phyloP scores from a whole-genome alignment of 176 grass and related monocot species.

The Carex parvula region DNA sequence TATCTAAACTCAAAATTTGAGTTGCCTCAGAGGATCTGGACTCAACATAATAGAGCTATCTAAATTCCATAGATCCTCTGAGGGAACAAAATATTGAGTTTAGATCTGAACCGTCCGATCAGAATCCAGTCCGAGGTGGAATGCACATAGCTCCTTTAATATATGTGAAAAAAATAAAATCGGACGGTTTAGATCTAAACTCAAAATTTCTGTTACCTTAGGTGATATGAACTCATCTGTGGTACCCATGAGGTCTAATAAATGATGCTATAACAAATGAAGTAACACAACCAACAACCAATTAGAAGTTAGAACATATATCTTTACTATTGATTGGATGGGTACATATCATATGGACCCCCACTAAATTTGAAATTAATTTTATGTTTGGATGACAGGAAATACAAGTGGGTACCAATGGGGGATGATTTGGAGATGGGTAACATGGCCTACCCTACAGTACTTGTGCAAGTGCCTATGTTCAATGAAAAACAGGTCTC shows the following conservation, averaged over 20 bases:
- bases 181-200: too few species aligned
- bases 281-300: not conserved
- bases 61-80: not conserved
- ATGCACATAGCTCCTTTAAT: too few species aligned
- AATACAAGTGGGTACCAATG: conserved; percentile 56
- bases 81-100: too few species aligned
- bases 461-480: conserved; percentile 89
- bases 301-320: not conserved
- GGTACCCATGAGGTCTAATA: not conserved
- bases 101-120: too few species aligned
- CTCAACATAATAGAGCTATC: not conserved
- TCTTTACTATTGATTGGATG: not conserved
- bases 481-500: conserved; percentile 74
- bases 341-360: not conserved
- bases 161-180: too few species aligned
- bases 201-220: too few species aligned
- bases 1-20: not conserved
- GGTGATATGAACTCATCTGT: too few species aligned
- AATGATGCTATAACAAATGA: not conserved
- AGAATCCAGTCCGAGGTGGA: too few species aligned
- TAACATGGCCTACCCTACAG: conserved; percentile 48
- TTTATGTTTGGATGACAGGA: conserved; percentile 25
- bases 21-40: too few species aligned
- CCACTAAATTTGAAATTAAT: not conserved
- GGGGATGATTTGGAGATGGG: conserved; percentile 70